A percentile compares a stretch with the other conserved stretches of the same genome.
These are phyloP conservation scores for Termitomyces eurrhizus DNA, from an alignment of 768 basidiomycete genomes.

Conservation along the genomic window DNA sequence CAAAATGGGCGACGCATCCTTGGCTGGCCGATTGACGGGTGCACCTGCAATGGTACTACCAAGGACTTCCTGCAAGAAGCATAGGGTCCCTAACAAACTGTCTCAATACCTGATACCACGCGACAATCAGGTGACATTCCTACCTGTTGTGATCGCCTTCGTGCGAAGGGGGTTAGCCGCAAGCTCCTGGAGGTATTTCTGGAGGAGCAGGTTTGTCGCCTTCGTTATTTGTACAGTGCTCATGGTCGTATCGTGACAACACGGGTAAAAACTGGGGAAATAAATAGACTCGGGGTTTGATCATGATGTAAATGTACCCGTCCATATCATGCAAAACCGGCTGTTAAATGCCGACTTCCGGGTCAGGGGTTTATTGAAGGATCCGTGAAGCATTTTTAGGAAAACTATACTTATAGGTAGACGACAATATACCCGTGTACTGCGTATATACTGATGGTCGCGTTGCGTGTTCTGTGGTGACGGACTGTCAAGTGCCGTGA, in stretches of 20 bases:
- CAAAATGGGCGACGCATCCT: slow-evolving; percentile 49
- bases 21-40: slow-evolving; percentile 45
- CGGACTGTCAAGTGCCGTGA: not conserved
- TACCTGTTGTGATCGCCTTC: slow-evolving; percentile 75
- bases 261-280: slow-evolving; percentile 3
- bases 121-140: slow-evolving; percentile 3
- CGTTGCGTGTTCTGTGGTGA: too few relatives aligned
- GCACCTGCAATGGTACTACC: slow-evolving; percentile 67
- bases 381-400: too few relatives aligned
- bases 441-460: not conserved
- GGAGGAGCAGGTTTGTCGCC: slow-evolving; percentile 45
- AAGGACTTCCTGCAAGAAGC: slow-evolving; percentile 77
- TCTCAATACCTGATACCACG: slow-evolving; percentile 3
- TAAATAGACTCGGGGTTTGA: slow-evolving; percentile 2
- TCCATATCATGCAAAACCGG: slow-evolving; percentile 5
- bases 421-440: not conserved
- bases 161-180: slow-evolving; percentile 70
- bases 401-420: too few relatives aligned
- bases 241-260: slow-evolving; percentile 30
- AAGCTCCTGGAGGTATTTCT: slow-evolving; percentile 69
- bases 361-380: not conserved
- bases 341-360: slow-evolving; percentile 11
- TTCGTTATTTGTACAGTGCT: slow-evolving; percentile 26
- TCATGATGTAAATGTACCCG: slow-evolving; percentile 6
- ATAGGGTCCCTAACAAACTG: slow-evolving; percentile 38